Evolutionary conservation across 2,329 filamentous ascomycete species (phyloP).

Genomic region (Exophiala calicioides): DNA sequence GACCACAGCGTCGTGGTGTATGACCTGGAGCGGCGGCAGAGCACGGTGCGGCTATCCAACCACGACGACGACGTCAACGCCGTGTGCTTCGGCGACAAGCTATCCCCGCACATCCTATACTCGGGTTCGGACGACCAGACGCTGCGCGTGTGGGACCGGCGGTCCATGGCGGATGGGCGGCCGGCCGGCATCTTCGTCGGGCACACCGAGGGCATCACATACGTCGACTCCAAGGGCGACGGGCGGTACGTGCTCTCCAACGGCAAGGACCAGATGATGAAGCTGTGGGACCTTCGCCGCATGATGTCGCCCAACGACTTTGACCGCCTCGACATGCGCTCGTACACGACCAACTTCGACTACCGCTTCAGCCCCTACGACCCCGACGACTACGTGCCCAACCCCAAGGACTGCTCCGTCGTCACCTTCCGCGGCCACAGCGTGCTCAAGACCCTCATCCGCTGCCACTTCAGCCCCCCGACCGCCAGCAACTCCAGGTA

Average conservation of each 20-base stretch:
- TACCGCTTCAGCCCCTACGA: slow-evolving; percentile 59
- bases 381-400: slow-evolving; percentile 58
- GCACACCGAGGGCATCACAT: slow-evolving; percentile 66
- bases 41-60: slow-evolving; percentile 73
- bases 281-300: slow-evolving; percentile 92
- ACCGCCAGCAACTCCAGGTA: slow-evolving; percentile 85
- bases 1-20: slow-evolving; percentile 81
- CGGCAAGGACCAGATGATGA: slow-evolving; percentile 94
- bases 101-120: slow-evolving; percentile 89
- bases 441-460: slow-evolving; percentile 84
- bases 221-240: slow-evolving; percentile 80
- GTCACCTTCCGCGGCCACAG: slow-evolving; percentile 92
- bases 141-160: slow-evolving; percentile 92
- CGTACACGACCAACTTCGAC: slow-evolving; percentile 62
- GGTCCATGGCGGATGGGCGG: slow-evolving; percentile 63
- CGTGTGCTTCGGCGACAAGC: slow-evolving; percentile 88
- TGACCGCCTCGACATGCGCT: slow-evolving; percentile 50
- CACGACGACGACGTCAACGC: slow-evolving; percentile 92
- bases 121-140: slow-evolving; percentile 94
- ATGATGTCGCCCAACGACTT: slow-evolving; percentile 71
- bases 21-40: slow-evolving; percentile 78
- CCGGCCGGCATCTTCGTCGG: slow-evolving; percentile 66
- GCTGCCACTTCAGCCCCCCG: slow-evolving; percentile 91
- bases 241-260: slow-evolving; percentile 89
- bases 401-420: slow-evolving; percentile 84